A percentile compares a stretch with the other conserved stretches of the same genome.
These are phyloP conservation scores for Phaeosphaeria sp. DNA, from an alignment of 2,329 filamentous ascomycete species.

Conservation along the genomic window DNA sequence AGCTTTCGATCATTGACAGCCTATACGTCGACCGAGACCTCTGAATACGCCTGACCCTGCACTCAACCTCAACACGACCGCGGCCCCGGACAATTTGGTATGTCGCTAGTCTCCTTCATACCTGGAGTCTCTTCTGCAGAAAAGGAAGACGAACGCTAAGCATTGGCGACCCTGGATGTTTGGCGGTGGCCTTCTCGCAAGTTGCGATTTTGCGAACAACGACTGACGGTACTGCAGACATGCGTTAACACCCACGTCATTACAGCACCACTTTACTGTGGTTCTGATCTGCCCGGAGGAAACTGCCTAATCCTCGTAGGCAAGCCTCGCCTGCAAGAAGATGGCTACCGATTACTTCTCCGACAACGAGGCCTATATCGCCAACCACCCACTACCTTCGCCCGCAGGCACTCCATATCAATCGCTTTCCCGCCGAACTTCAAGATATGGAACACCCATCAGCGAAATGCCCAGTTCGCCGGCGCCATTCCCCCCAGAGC, in stretches of 20 bases:
- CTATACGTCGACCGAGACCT: not conserved
- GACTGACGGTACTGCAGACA: conserved; percentile 29
- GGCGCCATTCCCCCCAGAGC: conserved; percentile 59
- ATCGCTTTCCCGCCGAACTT: conserved; percentile 67
- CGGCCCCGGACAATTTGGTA: not conserved
- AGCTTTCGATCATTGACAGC: not conserved
- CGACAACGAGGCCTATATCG: conserved; percentile 51
- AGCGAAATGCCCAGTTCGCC: conserved; percentile 73
- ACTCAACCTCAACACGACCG: not conserved
- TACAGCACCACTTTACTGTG: conserved; percentile 39
- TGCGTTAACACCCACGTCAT: conserved; percentile 29
- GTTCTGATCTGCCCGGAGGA: conserved; percentile 21
- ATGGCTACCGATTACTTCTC: conserved; percentile 56
- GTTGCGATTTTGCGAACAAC: too few relatives aligned
- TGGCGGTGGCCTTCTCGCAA: too few relatives aligned
- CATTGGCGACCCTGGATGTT: too few relatives aligned
- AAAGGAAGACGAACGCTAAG: not conserved
- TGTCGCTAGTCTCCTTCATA: not conserved
- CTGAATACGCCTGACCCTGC: not conserved
- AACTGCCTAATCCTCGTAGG: not conserved
- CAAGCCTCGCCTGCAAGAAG: conserved; percentile 5
- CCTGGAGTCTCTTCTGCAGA: too few relatives aligned
- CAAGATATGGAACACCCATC: conserved; percentile 63
- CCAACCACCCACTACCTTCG: conserved; percentile 67
- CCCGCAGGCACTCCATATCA: conserved; percentile 76